Evolutionary conservation across 768 basidiomycete species (phyloP), one percentile per base, ranked within the genome.

Genomic region (Mycena crocata): DNA sequence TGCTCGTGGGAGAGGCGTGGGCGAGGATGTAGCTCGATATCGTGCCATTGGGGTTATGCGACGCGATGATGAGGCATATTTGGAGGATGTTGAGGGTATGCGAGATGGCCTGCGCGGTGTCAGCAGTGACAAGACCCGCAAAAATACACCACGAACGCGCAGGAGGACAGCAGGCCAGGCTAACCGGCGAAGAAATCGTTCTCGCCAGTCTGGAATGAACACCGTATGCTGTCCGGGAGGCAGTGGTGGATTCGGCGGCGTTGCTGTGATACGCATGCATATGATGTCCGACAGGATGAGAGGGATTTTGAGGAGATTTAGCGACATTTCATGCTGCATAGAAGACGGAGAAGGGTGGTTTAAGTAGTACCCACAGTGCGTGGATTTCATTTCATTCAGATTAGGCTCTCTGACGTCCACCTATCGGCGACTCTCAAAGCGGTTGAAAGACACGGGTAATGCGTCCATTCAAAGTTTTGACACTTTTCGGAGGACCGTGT

Each of bases 191-290:
- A 79, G 65, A 57, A 78, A 81, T 28, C 61, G 61, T 49, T 79
- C 76, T 52, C 78, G 67, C 80, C 80, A 81, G 51, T 79, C 76
- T 24, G 77, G 78, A 49, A 80, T 70, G 51, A 34, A 58, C 2
- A 58, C 32, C 4, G 77, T 66, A 15, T 72, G 68, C 23, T 71
- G 70, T 21, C 66, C 72, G 17, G 55, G 46, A 1, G 75, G 70
- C 1, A 62, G 54, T 2, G 75, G 72, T n/a, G 71, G 72, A 39
- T 81, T 82, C 3, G 75, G 83, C 2, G 82, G 80, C 34, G 75
- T 81, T 42, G 76, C 77, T n/a, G 76, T 76, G 42, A 80, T 65
- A 44, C 74, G 76, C 78, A 84, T 82, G 57, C 76, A 77, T 44
- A 81, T 37, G 14, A 78, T 79, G 23, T 81, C 75, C 9, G 73